Evolutionary conservation across 345 rosid genomes (phyloP), one percentile per base, ranked within the genome.

Genomic region (Eucalyptus caleyi): DNA sequence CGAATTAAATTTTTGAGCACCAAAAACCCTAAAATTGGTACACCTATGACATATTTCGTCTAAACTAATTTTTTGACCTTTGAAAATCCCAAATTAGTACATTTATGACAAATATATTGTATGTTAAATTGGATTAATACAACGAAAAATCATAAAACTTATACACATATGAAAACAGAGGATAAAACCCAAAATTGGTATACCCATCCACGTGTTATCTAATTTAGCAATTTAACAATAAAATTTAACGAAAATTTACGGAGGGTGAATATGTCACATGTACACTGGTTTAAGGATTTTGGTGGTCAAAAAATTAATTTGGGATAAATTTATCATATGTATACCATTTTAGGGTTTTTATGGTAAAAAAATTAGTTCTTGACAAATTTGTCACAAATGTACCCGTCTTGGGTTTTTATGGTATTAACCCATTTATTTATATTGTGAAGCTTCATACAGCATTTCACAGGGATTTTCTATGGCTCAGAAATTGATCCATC

Each of bases 261-360:
- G 0, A 53, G 1, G 59, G 5, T 53, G 11, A 53, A 53, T 21
- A 53, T 53, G 59, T 53, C 26, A 21, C 26, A 53, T 53, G 0
- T 21, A 53, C 0, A 53, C 0, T 53, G 11, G 11, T 53, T 53
- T 53, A 53, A 53, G 11, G 59, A 19, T 53, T 53, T 53, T 53
- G 2, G 5, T 53, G 26, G 59, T 21, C 59, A 53, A 53, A 53
- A 53, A 21, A 53, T 8, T 53, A 53, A 53, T 53, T 53, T 0
- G 0, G 0, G 26, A 0, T 53, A 53, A 3, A 8, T 53, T 53
- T 19, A 1, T 53, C 1, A 19, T 19, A 53, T 53, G 24, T 53
- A 53, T 53, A 53, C 5, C 59, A 19, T 53, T 53, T 53, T 53
- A 53, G 26, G 1, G 11, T 53, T 53, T 53, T 53, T 53, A 53